Base-by-base conservation (phyloP, 805 yeast genomes). In the Spathaspora hagerdaliae region DNA sequence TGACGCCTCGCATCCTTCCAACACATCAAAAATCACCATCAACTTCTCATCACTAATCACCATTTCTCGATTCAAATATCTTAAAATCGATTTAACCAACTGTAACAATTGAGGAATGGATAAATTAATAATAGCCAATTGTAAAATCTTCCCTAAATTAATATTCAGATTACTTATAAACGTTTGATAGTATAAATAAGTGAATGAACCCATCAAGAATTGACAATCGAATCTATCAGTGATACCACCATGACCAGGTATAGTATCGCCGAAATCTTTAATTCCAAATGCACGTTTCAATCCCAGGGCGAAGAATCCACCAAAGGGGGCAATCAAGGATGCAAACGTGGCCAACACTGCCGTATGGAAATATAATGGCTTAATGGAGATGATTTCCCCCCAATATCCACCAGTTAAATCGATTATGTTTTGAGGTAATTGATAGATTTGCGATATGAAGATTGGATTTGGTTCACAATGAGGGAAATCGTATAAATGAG, bases 241-340 rank as follows among this genome's bases (percentile, higher is more conserved):
- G 54, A 94, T 84, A 55, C 99, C 99, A 51, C 99, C 99, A 62
- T 94, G 99, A 31, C 99, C 99, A 12, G 99, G 99, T 55, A 94
- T 94, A 8, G 98, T 92, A 60, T 92, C 96, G 54, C 98, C 99
- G 60, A 94, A 94, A 67, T 94, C 99, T 69, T 94, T 94, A 45
- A 91, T 90, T 59, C 92, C 87, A 70, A 94, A 91, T 11, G 98
- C 89, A 67, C 99, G 82, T 73, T 94, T 94, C 56, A 94, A 75
- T n/a, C 98, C 99, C 44, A 95, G 85, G 6, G 98, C 98, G 59
- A 94, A 94, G 65, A 94, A 94, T 1, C 99, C 99, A 44, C 99
- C 99, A 62, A 94, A 94, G 48, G 99, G 99, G 3, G 99, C 99
- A 64, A 94, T 85, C 53, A 94, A 76, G 0, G 98, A 92, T 1